Percentiles rank a stretch among this genome's conserved stretches.
Conservation (phyloP, 768 basidiomycete genomes). For the Leucogyrophana mollusca region DNA sequence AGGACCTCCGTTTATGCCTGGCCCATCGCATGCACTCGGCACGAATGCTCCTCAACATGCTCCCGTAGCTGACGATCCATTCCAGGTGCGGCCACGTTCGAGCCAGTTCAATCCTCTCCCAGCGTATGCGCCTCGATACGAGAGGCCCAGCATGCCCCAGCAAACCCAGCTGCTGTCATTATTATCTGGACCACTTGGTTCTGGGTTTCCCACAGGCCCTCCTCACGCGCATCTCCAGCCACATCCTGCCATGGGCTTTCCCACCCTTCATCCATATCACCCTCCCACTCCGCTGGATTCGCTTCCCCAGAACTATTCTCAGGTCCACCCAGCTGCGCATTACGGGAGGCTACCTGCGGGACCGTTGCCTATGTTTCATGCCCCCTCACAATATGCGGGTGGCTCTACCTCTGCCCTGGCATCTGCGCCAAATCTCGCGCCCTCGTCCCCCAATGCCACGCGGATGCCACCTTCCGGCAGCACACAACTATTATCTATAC, state of each 20-base stretch:
- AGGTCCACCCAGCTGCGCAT: conserved; percentile 6
- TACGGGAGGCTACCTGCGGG: conserved; percentile 2
- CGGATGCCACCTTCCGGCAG: conserved; percentile 20
- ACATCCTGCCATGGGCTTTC: conserved; percentile 14
- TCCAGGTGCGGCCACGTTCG: conserved; percentile 47
- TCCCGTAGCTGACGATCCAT: conserved; percentile 23
- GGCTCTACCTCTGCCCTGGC: conserved; percentile 11
- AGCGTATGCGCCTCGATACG: conserved; percentile 11
- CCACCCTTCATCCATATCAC: conserved; percentile 17
- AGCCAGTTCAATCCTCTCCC: conserved; percentile 41
- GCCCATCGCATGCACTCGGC: conserved; percentile 6
- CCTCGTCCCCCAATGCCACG: conserved; percentile 12
- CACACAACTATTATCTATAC: conserved; percentile 33
- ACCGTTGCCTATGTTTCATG: conserved; percentile 7
- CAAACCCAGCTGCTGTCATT: conserved; percentile 15
- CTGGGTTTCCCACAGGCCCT: conserved; percentile 7
- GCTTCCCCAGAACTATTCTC: conserved; percentile 14
- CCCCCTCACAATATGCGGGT: conserved; percentile 7
- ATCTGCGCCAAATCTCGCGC: conserved; percentile 11
- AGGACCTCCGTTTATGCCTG: conserved; percentile 6
- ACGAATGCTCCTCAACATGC: conserved; percentile 8
- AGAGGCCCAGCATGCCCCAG: conserved; percentile 7
- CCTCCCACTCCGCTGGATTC: conserved; percentile 10
- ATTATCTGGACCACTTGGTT: conserved; percentile 4
- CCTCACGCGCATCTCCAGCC: conserved; percentile 13